Evolutionary conservation across 495 filamentous ascomycete genomes (phyloP).

Genomic region (Penicillium macrosclerotiorum): DNA sequence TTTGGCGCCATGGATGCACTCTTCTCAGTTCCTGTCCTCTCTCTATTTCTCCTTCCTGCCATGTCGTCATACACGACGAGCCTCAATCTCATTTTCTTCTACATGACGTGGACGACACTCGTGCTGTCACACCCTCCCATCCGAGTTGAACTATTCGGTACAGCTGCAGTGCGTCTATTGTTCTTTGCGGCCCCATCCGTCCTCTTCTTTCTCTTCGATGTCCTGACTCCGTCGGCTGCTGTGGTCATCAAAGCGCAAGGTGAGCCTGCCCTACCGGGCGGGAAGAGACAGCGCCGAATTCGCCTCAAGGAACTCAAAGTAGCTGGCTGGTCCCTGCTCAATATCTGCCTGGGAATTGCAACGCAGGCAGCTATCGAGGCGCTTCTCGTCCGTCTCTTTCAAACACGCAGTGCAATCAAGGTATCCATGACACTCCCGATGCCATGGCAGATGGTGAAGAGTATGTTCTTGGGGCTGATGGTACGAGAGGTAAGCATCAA

Average conservation of each 20-base stretch:
- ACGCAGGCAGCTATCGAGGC: slow-evolving; percentile 58
- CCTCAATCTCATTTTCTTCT: slow-evolving; percentile 86
- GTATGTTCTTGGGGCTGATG: slow-evolving; percentile 49
- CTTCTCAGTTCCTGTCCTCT: slow-evolving; percentile 69
- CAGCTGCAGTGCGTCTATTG: slow-evolving; percentile 61
- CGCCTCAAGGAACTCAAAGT: slow-evolving; percentile 34
- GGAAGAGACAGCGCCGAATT: slow-evolving; percentile 42
- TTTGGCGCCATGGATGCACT: slow-evolving; percentile 53
- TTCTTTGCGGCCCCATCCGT: slow-evolving; percentile 74
- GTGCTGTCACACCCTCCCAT: slow-evolving; percentile 73
- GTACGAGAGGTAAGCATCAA: slow-evolving; percentile 50
- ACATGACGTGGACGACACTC: slow-evolving; percentile 83
- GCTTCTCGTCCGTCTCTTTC: slow-evolving; percentile 48
- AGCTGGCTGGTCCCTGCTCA: slow-evolving; percentile 59
- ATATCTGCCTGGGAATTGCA: slow-evolving; percentile 57
- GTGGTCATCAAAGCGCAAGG: slow-evolving; percentile 69
- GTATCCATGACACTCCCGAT: slow-evolving; percentile 58
- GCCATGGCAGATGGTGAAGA: slow-evolving; percentile 59
- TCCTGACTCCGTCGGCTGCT: slow-evolving; percentile 62
- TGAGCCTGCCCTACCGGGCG: slow-evolving; percentile 58
- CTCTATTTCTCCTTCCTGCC: slow-evolving; percentile 57
- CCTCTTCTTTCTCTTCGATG: slow-evolving; percentile 72
- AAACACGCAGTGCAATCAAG: slow-evolving; percentile 54
- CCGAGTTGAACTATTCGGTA: slow-evolving; percentile 72
- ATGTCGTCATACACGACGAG: slow-evolving; percentile 67